Evolutionary conservation across 106 monocot species (phyloP).

Genomic region (Cymbidium sinense): DNA sequence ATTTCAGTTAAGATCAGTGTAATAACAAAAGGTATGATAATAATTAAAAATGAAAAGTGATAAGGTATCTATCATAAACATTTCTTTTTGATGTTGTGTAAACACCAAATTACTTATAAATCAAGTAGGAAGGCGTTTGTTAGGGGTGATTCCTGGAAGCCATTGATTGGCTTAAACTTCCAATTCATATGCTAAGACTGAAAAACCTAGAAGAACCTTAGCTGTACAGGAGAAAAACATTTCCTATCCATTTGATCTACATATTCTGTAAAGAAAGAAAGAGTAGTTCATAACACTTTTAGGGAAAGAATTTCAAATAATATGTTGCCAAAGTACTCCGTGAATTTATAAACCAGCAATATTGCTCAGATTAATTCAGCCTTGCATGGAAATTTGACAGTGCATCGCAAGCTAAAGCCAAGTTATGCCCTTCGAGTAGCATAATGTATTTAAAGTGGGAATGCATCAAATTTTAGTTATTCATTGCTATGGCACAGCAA

Average conservation of each 20-base stretch:
- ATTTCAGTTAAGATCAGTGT: neutral
- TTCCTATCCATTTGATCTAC: neutral
- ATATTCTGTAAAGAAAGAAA: neutral
- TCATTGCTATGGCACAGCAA: too few relatives aligned
- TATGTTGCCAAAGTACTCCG: neutral
- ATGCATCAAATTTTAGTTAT: too few relatives aligned
- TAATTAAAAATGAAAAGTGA: conserved; percentile 2
- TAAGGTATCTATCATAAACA: too few relatives aligned
- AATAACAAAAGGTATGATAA: neutral
- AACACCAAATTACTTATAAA: neutral
- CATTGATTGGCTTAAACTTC: too few relatives aligned
- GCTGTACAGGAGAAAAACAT: neutral
- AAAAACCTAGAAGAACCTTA: neutral
- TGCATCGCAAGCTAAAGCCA: neutral
- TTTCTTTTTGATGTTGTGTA: neutral
- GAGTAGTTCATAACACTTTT: neutral
- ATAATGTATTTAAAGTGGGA: neutral
- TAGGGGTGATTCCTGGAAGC: too few relatives aligned
- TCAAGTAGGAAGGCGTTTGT: neutral
- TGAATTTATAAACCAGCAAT: neutral
- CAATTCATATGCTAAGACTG: neutral
- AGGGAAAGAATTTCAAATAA: conserved; percentile 1
- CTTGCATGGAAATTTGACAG: too few relatives aligned
- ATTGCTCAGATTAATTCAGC: neutral
- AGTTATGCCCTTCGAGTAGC: neutral